phyloP scores from a whole-genome alignment of 345 rosid species.

The Ailanthus altissimus region DNA sequence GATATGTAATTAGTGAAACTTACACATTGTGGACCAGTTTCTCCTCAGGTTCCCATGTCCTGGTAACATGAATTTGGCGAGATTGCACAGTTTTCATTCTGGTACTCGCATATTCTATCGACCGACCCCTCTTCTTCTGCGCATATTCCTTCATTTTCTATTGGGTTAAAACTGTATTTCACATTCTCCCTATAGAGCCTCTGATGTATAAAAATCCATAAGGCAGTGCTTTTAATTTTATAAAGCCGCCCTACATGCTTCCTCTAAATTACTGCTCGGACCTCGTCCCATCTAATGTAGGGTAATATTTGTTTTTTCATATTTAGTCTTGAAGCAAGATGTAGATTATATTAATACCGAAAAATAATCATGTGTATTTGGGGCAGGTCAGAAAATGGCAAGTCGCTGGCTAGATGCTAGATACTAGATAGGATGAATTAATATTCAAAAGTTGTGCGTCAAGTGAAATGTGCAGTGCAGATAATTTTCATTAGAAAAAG shows the following conservation, averaged over 20 bases:
- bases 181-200: conserved; percentile 15
- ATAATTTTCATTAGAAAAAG: not conserved
- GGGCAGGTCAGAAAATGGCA: not conserved
- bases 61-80: conserved; percentile 28
- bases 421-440: conserved; percentile 1
- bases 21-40: not conserved
- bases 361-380: no score
- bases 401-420: not conserved
- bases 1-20: not conserved
- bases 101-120: conserved; percentile 29
- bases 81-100: conserved; percentile 34
- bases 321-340: not conserved
- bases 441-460: conserved; percentile 18
- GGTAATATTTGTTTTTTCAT: not conserved
- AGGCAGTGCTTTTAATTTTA: no score
- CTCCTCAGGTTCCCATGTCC: conserved; percentile 14
- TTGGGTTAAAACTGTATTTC: not conserved
- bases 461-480: conserved; percentile 27
- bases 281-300: not conserved
- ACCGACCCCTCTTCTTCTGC: conserved; percentile 26
- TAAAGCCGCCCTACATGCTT: no score
- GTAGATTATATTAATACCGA: not conserved
- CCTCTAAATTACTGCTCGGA: no score
- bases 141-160: conserved; percentile 35
- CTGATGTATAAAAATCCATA: no score